Percentiles rank a stretch among this genome's conserved stretches.
Conservation (phyloP, 2,329 filamentous ascomycete species). For the Alternaria burnsii region DNA sequence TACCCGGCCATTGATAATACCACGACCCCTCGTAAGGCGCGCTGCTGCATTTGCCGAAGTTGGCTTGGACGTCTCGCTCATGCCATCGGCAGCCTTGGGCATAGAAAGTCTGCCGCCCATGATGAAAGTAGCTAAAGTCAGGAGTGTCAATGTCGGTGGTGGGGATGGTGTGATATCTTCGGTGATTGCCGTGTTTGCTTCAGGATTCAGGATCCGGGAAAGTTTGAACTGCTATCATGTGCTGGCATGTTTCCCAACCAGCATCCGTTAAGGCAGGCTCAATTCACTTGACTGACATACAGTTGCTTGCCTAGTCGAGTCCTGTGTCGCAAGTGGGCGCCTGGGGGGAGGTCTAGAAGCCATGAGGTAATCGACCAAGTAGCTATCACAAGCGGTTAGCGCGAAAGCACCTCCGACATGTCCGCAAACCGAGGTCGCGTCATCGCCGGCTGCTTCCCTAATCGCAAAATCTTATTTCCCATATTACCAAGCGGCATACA, state of each 20-base stretch:
- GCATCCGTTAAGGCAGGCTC: slow-evolving; percentile 4
- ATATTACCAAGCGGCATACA: slow-evolving; percentile 14
- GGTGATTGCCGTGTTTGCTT: slow-evolving; percentile 4
- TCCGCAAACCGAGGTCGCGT: slow-evolving; percentile 20
- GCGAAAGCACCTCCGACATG: slow-evolving; percentile 19
- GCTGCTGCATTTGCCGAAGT: slow-evolving; percentile 43
- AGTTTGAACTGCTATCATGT: slow-evolving; percentile 10
- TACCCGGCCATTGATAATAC: slow-evolving; percentile 50
- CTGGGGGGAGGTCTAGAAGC: slow-evolving; percentile 17
- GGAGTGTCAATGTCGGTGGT: slow-evolving; percentile 3
- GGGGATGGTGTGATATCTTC: slow-evolving; percentile 14
- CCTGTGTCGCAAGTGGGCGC: slow-evolving; percentile 16
- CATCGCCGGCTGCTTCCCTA: slow-evolving; percentile 26
- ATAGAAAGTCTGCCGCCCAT: slow-evolving; percentile 60
- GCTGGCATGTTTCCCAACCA: slow-evolving; percentile 22
- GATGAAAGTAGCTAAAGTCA: slow-evolving; percentile 1
- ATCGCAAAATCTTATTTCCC: slow-evolving; percentile 26
- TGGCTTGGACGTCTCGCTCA: slow-evolving; percentile 53
- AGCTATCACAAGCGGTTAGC: slow-evolving; percentile 28
- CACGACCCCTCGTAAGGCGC: slow-evolving; percentile 38
- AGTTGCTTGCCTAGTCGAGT: slow-evolving; percentile 11
- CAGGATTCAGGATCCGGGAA: slow-evolving; percentile 7
- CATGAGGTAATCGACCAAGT: slow-evolving; percentile 34
- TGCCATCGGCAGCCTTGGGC: slow-evolving; percentile 54
- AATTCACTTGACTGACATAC: slow-evolving; percentile 10